Conservation (phyloP, 768 basidiomycete species). For the Pilatotrama ljubarskyi region DNA sequence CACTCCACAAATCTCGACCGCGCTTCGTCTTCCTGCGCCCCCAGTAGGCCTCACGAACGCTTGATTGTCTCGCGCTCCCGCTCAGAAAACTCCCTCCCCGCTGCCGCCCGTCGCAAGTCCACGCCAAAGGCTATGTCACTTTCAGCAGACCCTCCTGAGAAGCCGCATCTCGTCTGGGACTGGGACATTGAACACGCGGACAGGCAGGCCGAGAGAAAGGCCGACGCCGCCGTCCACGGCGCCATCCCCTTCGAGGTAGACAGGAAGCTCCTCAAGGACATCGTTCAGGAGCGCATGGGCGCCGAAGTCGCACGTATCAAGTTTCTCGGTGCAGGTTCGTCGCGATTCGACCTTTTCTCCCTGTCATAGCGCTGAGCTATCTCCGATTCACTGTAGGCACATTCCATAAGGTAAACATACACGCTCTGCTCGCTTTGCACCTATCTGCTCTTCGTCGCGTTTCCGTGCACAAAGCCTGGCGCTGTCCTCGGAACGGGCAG, state of each 20-base stretch:
- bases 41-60: slow-evolving; percentile 1
- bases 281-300: slow-evolving; percentile 70
- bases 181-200: slow-evolving; percentile 75
- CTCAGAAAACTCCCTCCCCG: background rate
- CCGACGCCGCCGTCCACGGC: slow-evolving; percentile 62
- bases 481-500: background rate
- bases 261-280: slow-evolving; percentile 70
- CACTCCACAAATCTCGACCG: background rate
- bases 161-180: slow-evolving; percentile 55
- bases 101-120: background rate
- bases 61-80: background rate
- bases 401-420: slow-evolving; percentile 76
- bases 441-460: slow-evolving; percentile 14
- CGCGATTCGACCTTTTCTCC: background rate
- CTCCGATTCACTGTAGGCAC: slow-evolving; percentile 52
- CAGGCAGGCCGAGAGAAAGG: slow-evolving; percentile 60
- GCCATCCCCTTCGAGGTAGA: slow-evolving; percentile 74
- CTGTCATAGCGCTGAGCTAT: slow-evolving; percentile 9
- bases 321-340: slow-evolving; percentile 75
- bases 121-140: background rate
- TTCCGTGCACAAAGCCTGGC: background rate
- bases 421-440: background rate
- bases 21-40: background rate
- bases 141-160: background rate
- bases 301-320: slow-evolving; percentile 66